phyloP scores from a whole-genome alignment of 805 yeast genomes.

The Candida glaebosa region DNA sequence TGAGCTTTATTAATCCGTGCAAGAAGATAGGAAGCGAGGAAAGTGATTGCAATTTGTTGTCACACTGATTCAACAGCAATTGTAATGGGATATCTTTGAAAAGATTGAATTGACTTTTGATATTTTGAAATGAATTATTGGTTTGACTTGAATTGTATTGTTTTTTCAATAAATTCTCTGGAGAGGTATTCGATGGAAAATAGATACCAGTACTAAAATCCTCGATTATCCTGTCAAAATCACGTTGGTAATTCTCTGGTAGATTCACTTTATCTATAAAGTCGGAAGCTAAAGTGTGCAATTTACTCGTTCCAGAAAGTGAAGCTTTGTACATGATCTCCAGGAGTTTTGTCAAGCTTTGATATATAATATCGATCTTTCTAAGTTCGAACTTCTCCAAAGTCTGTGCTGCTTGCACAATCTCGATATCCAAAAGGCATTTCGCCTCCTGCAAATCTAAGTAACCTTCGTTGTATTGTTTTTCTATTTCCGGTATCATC shows the following conservation, averaged over 20 bases:
- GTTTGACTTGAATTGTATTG: constrained; percentile 23
- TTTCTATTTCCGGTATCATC: constrained; percentile 24
- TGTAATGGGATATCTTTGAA: constrained; percentile 41
- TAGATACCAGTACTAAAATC: constrained; percentile 36
- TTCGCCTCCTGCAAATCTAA: constrained; percentile 28
- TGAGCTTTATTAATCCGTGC: constrained; percentile 16
- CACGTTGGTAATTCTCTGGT: constrained; percentile 18
- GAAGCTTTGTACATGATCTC: constrained; percentile 28
- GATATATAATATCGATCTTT: constrained; percentile 32
- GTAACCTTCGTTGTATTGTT: constrained; percentile 31
- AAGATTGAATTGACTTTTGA: constrained; percentile 34
- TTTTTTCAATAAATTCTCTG: constrained; percentile 20
- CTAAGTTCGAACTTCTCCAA: constrained; percentile 33
- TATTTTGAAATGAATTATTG: constrained; percentile 34
- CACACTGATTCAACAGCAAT: constrained; percentile 15
- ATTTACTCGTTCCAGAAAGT: constrained; percentile 19
- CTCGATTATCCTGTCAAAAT: constrained; percentile 20
- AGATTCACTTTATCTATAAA: constrained; percentile 18
- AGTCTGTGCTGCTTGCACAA: constrained; percentile 16
- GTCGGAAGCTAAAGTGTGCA: constrained; percentile 21
- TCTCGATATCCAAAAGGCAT: constrained; percentile 28
- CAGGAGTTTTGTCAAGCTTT: constrained; percentile 31
- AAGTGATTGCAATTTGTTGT: constrained; percentile 18
- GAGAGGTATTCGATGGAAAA: constrained; percentile 32
- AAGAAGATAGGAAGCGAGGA: constrained; percentile 33